Evolutionary conservation across 208 protist genomes (phyloP).

Genomic region (Naegleria lovaniensis): DNA sequence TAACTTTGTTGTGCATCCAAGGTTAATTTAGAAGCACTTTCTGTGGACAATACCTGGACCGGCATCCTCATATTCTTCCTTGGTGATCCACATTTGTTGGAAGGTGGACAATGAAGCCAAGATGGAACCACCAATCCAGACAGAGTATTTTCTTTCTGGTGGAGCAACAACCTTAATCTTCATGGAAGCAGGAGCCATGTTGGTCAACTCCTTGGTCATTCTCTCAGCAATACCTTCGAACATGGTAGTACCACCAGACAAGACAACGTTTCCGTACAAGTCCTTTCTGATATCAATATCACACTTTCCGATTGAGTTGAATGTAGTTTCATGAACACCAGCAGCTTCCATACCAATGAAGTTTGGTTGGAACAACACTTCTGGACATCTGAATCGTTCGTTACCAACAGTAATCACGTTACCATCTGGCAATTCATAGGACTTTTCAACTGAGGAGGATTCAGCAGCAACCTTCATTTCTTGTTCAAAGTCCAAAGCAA

Average conservation of each 20-base stretch:
- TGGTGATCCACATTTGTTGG: slow-evolving; percentile 31
- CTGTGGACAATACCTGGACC: too few species aligned
- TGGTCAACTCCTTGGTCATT: slow-evolving; percentile 62
- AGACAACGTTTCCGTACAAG: slow-evolving; percentile 82
- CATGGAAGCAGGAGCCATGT: background rate
- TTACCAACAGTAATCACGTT: slow-evolving; percentile 74
- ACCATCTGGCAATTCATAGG: slow-evolving; percentile 47
- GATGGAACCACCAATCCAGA: slow-evolving; percentile 73
- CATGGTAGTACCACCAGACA: slow-evolving; percentile 78
- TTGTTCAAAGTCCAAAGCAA: slow-evolving; percentile 85
- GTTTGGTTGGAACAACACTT: slow-evolving; percentile 90
- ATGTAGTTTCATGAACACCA: slow-evolving; percentile 50
- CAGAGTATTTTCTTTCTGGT: slow-evolving; percentile 53
- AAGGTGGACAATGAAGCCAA: slow-evolving; percentile 59
- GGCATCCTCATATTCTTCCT: background rate
- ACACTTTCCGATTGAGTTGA: slow-evolving; percentile 67
- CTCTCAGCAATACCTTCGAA: slow-evolving; percentile 68
- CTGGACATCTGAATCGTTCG: slow-evolving; percentile 83
- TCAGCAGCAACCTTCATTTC: background rate
- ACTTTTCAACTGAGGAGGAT: background rate
- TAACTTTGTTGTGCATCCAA: too few species aligned
- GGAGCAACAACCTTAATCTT: slow-evolving; percentile 29
- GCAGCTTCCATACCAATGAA: slow-evolving; percentile 61
- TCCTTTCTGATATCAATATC: slow-evolving; percentile 69
- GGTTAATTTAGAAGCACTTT: too few species aligned